Evolutionary conservation across 352 stramenopile genomes (phyloP).

Genomic region (Pythium rhizo-oryzae): DNA sequence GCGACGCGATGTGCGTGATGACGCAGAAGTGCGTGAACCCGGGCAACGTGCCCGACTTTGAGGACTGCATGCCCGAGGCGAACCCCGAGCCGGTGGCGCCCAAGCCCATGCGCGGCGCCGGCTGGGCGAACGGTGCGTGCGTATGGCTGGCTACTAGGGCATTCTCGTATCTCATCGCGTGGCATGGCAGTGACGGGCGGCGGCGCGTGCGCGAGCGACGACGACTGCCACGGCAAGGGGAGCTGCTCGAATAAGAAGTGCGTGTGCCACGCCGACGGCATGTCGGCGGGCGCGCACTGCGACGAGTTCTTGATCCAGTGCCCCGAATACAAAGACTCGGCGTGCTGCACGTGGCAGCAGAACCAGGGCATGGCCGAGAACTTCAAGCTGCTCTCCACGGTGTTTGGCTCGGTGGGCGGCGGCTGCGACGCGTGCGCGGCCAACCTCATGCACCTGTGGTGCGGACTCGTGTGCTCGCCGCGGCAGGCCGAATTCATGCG

Average conservation of each 20-base stretch:
- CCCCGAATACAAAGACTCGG: conserved; percentile 73
- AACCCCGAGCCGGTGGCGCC: conserved; percentile 27
- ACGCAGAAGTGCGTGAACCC: conserved; percentile 82
- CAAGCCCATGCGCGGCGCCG: conserved; percentile 38
- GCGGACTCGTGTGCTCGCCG: conserved; percentile 82
- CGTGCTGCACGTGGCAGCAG: conserved; percentile 91
- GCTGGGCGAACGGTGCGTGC: conserved; percentile 47
- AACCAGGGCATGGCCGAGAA: conserved; percentile 89
- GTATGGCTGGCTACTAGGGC: too few relatives aligned
- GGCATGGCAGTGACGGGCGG: conserved; percentile 55
- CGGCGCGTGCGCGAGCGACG: conserved; percentile 48
- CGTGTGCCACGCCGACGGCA: conserved; percentile 61
- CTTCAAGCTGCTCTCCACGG: conserved; percentile 71
- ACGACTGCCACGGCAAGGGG: conserved; percentile 66
- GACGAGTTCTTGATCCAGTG: conserved; percentile 79
- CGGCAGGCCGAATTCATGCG: conserved; percentile 73
- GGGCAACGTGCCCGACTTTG: conserved; percentile 68
- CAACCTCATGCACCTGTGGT: conserved; percentile 90
- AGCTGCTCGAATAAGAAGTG: conserved; percentile 48
- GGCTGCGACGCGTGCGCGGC: conserved; percentile 81
- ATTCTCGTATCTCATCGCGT: not conserved
- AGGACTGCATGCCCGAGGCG: conserved; percentile 72
- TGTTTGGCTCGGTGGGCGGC: conserved; percentile 73
- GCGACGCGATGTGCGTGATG: conserved; percentile 55
- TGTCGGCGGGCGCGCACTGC: conserved; percentile 74